Evolutionary conservation across 257 asterid genomes (phyloP), one percentile per base, ranked within the genome.

Genomic region (Solanum etuberosum): DNA sequence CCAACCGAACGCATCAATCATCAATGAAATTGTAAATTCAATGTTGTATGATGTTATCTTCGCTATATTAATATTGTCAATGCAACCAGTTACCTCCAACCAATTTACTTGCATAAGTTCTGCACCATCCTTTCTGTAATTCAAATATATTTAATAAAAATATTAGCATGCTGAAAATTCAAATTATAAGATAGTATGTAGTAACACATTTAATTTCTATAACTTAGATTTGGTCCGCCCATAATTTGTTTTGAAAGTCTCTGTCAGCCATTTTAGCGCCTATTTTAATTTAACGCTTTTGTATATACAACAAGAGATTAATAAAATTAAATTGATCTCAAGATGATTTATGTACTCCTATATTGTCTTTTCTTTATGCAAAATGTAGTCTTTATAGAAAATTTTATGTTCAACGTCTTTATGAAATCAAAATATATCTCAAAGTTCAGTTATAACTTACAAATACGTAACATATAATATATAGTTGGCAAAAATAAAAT

Each of bases 1-100:
- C 88, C 91, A 90, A 5, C 91, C 92, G 57, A 90, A 90, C 3
- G 92, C 91, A 54, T 90, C 71, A 9, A 63, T 86, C 90, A 87
- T 83, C 88, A 89, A 65, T 21, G 92, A 87, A 5, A 90, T 13
- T 2, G 23, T 7, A 40, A 90, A 90, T 20, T 71, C 90, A 37
- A 89, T 77, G 21, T 89, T 86, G 14, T 86, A 89, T 7, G 74
- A 5, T 2, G 34, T 61, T 84, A 86, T 87, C 7, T 27, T 12
- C 0, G 84, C 1, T 10, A 86, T 21, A 67, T 89, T 10, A 15
- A 67, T 85, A 3, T 32, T 16, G 46, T 74, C 71, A 1, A 90
- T 87, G 8, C 77, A 90, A 23, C 89, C 86, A 43, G 89, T 87
- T n/a, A 90, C 90, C 83, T 90, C 91, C 8, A 87, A 85, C 92